Conservation (phyloP, 495 filamentous ascomycete species). For the Penicillium robsamsonii region DNA sequence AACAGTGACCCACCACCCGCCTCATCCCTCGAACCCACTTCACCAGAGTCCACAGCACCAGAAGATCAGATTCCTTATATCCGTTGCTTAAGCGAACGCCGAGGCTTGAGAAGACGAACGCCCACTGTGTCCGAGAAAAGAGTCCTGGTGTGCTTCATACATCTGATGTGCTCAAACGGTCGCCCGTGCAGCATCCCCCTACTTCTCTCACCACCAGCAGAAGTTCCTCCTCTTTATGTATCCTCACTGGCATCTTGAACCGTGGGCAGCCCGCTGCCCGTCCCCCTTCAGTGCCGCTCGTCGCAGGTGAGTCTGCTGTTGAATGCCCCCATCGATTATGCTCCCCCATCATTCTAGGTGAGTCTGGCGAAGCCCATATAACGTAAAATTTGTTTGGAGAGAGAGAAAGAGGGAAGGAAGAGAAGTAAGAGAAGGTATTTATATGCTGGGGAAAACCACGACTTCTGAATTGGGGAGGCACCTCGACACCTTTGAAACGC, state of each 20-base stretch:
- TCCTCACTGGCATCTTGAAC: not conserved
- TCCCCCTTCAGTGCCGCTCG: not conserved
- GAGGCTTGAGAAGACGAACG: slow-evolving; percentile 3
- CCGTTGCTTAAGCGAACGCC: slow-evolving; percentile 5
- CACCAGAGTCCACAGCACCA: slow-evolving; percentile 6
- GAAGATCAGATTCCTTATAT: not conserved
- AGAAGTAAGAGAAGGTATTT: not conserved
- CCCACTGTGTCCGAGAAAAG: slow-evolving; percentile 9
- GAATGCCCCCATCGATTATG: not conserved
- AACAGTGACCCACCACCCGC: not conserved
- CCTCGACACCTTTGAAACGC: not conserved
- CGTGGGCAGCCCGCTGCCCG: not conserved
- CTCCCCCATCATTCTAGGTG: slow-evolving; percentile 2
- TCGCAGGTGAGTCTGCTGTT: not conserved
- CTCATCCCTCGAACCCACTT: slow-evolving; percentile 5
- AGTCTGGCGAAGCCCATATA: not conserved
- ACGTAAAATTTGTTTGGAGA: not conserved
- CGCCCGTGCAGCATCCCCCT: slow-evolving; percentile 7
- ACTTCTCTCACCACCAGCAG: slow-evolving; percentile 2
- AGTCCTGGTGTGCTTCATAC: not conserved
- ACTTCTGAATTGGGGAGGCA: not conserved
- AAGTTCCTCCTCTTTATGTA: not conserved
- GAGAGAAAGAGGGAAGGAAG: not conserved
- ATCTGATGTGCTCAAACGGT: slow-evolving; percentile 6
- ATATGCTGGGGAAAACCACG: not conserved